Evolutionary conservation across 306 rosid species (phyloP), one percentile per base, ranked within the genome.

Genomic region (Ziziphus jujuba): DNA sequence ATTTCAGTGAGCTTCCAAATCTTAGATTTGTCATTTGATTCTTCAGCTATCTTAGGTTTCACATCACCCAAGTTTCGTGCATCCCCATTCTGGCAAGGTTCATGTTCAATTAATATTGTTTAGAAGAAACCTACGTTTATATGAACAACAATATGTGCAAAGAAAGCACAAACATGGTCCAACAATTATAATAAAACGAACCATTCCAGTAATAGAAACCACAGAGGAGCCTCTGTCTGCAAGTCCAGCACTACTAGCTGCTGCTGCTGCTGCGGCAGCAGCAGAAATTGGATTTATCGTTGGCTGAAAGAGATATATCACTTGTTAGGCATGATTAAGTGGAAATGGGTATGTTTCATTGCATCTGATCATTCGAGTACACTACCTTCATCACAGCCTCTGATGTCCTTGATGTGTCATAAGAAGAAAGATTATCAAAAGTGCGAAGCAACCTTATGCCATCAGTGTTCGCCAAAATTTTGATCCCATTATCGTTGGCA

Each of bases 1-100:
- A 91, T 84, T 79, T 91, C 97, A 67, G 92, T 86, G 76, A 88
- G 87, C 85, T 86, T 91, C 97, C 93, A 88, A 79, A 91, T 91
- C 81, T 88, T 91, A 6, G 99, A 90, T 80, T 90, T 93, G 79
- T 93, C 99, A 66, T 88, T 93, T 58, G 90, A 81, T 77, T 93
- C 99, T 83, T 93, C 99, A 45, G 82, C 78, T 73, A 93, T 85
- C 82, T 96, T 88, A 70, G 99, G 96, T 76, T 93, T 93, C 77
- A 90, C 87, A 82, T 93, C 99, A 63, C 89, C 96, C 80, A 93
- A 56, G 75, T 81, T 90, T 48, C 97, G 84, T 43, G 89, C 73
- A 75, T 93, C 97, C 43, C 97, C 98, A 77, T 86, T 90, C 98
- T 92, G 84, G 56, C 44, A 77, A 74, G 74, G 74, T 55, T 57